Evolutionary conservation across 768 basidiomycete genomes (phyloP).

Genomic region (Russula earlei): DNA sequence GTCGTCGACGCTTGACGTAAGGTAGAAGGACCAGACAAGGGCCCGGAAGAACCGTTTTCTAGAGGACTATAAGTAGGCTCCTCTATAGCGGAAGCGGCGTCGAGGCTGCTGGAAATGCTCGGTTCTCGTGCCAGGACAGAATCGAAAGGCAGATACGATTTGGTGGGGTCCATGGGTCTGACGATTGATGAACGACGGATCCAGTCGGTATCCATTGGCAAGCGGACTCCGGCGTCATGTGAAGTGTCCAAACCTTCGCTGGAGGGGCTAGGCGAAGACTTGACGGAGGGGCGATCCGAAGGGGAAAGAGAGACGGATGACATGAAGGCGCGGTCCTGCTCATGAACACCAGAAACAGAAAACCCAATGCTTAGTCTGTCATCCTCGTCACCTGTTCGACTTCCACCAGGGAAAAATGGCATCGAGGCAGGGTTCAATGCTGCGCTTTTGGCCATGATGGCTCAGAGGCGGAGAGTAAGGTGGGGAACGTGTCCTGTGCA

Average conservation of each 20-base stretch:
- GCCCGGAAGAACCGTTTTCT: conserved; percentile 11
- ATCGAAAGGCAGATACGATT: conserved; percentile 27
- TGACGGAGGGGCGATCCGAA: conserved; percentile 56
- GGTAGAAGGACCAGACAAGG: conserved; percentile 12
- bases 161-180: conserved; percentile 9
- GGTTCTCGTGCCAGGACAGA: conserved; percentile 7
- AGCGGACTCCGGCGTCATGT: conserved; percentile 22
- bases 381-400: conserved; percentile 51
- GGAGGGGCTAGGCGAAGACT: conserved; percentile 62
- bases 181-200: conserved; percentile 18
- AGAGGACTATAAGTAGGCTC: conserved; percentile 1
- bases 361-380: conserved; percentile 36
- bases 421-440: conserved; percentile 74
- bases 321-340: conserved; percentile 35
- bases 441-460: conserved; percentile 60
- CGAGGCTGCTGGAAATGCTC: conserved; percentile 18
- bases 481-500: conserved; percentile 13
- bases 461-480: conserved; percentile 11
- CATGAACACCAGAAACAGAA: conserved; percentile 37
- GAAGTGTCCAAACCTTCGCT: conserved; percentile 26
- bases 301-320: conserved; percentile 53
- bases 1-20: conserved; percentile 14
- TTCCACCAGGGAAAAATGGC: conserved; percentile 73
- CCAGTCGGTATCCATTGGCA: conserved; percentile 25
- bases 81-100: conserved; percentile 12